phyloP scores from a whole-genome alignment of 2,329 filamentous ascomycete species.

The Xylogone sp. region DNA sequence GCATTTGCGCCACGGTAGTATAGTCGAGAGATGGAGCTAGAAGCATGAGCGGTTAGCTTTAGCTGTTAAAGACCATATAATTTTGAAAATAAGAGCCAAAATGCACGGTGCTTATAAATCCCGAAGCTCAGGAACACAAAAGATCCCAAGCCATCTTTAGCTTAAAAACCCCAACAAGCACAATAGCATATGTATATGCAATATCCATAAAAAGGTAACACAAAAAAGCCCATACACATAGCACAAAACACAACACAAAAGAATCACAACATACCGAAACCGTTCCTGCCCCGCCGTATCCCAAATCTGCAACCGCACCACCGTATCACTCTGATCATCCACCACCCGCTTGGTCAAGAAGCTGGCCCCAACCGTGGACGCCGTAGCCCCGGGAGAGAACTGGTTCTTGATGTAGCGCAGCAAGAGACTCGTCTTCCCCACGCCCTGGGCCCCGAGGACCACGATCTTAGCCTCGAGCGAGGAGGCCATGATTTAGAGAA shows the following conservation, averaged over 20 bases:
- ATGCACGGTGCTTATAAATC: too few species aligned
- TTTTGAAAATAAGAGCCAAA: too few species aligned
- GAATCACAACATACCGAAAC: slow-evolving; percentile 53
- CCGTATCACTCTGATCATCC: slow-evolving; percentile 79
- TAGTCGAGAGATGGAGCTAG: slow-evolving; percentile 76
- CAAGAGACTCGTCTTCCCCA: slow-evolving; percentile 76
- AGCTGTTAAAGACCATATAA: too few species aligned
- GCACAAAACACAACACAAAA: not conserved
- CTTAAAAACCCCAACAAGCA: too few species aligned
- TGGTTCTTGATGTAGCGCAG: slow-evolving; percentile 54
- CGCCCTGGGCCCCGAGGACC: slow-evolving; percentile 73
- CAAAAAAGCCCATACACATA: too few species aligned
- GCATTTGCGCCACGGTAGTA: slow-evolving; percentile 97
- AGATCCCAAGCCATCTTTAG: too few species aligned
- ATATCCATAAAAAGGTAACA: too few species aligned
- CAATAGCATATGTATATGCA: too few species aligned
- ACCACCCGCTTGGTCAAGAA: slow-evolving; percentile 77
- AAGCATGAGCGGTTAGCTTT: not conserved
- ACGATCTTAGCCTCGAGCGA: slow-evolving; percentile 82
- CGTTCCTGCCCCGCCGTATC: slow-evolving; percentile 94
- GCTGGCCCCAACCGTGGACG: slow-evolving; percentile 73
- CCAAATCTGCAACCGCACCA: slow-evolving; percentile 93
- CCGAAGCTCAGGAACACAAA: too few species aligned
- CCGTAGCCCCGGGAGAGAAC: slow-evolving; percentile 27
- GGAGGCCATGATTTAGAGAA: slow-evolving; percentile 26